Base-by-base conservation (phyloP, 345 rosid genomes). In the Chamaenerion angustifolium region DNA sequence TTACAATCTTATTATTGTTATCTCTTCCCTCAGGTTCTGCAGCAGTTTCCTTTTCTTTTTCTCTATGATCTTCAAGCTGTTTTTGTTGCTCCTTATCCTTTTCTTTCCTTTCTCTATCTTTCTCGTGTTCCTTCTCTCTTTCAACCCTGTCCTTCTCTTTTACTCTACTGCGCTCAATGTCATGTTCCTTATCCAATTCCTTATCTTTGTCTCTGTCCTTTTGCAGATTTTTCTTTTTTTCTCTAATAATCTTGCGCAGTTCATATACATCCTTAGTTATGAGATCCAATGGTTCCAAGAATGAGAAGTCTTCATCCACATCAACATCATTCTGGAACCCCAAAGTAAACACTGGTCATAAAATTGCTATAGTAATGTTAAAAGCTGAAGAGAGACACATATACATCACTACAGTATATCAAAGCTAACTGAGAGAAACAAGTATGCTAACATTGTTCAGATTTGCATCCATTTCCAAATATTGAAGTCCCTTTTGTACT, bases 391-490 rank as follows among this genome's bases (percentile, higher is more conserved):
- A 25, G 48, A 52, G 0, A 27, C 11, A 12, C 45, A 13, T 59
- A 44, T 6, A 31, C 43, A 10, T 31, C 8, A 40, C 18, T 4
- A 15, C 12, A 17, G 40, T 16, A 45, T 16, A 18, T 25, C 13
- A 5, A 31, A 17, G 14, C 6, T 31, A 31, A 64, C 8, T 17
- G 37, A 48, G 54, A 49, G 42, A 21, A 48, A 57, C 27, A 68
- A 40, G 61, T 49, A 68, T 67, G 47, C 85, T 69, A 66, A 83
- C 96, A 71, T 79, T 77, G 71, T 64, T 78, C 76, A 84, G 58
- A 64, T 92, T 87, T 44, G 96, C 96, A 66, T 92, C 98, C 98
- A 87, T 84, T 83, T 87, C 98, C 85, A 92, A 55, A 66, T 82
- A 92, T 55, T 92, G 98, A 42, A 87, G 88, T 50, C 98, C 98